Base-by-base conservation (phyloP, 1,139 yeast genomes). In the Kazachstania sp. region DNA sequence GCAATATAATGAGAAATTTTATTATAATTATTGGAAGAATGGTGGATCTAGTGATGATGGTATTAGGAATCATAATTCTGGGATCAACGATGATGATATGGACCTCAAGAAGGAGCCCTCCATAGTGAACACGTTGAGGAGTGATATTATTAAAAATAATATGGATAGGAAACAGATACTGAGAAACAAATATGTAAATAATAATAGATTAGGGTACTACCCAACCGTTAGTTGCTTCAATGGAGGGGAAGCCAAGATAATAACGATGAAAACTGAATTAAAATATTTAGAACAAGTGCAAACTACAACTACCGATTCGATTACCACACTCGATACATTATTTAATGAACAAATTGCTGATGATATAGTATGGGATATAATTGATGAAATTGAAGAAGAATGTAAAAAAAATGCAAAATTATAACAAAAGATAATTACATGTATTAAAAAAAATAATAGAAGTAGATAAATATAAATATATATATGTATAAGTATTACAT, bases 201-300 rank as follows among this genome's bases (percentile, higher is more conserved):
- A 92, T 61, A 95, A 95, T 1, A 71, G 79, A 42, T 67, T 88
- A 47, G 98, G 97, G 0, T 92, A 94, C 63, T 92, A 81, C 65
- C 98, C 98, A 1, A 86, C 90, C 69, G 72, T 87, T 32, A 85
- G 95, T 47, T 86, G 85, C 34, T 92, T 80, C 61, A 79, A 79
- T 54, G 85, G 85, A 11, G 98, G 97, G 0, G 70, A 77, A 13
- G 95, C 86, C 7, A 51, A 53, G 29, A 48, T 64, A 26, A 45
- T 63, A 9, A 54, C 63, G 0, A 43, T 72, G 3, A 73, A 81
- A 54, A 69, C 88, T 1, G 67, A 75, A 0, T 56, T 68, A 7
- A 67, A 72, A 13, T 74, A 67, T 47, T 78, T 87, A 54, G 62
- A 58, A 8, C 70, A 68, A 45, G 63, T 71, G 11, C 41, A 26